Evolutionary conservation across 257 asterid species (phyloP).

Genomic region (Solanum corneliomulleri): DNA sequence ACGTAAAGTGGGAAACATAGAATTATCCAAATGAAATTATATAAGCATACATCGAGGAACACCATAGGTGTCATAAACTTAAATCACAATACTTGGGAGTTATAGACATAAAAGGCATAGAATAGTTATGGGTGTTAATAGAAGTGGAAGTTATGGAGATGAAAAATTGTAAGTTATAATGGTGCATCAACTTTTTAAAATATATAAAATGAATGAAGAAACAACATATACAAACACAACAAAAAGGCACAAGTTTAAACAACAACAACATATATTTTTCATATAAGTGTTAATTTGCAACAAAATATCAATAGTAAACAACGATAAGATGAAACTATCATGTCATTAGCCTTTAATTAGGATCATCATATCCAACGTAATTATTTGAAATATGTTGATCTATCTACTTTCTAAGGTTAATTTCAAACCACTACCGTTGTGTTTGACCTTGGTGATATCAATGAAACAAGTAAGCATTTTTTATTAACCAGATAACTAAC

Average conservation of each 20-base stretch:
- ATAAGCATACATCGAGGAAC: background rate
- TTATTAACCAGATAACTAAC: background rate
- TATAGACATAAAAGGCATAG: background rate
- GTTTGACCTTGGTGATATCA: background rate
- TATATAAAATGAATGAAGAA: background rate
- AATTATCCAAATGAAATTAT: background rate
- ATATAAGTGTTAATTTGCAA: background rate
- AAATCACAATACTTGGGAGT: background rate
- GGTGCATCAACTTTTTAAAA: background rate
- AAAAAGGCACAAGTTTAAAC: background rate
- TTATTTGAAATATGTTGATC: background rate
- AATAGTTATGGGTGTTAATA: background rate
- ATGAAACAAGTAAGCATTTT: background rate
- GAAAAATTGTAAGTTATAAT: background rate
- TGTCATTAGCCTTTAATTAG: background rate
- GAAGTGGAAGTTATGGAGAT: background rate
- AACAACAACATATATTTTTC: background rate
- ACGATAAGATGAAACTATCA: background rate
- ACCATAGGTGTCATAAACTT: background rate
- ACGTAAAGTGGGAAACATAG: background rate
- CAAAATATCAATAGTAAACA: background rate
- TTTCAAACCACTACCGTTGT: background rate
- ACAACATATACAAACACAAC: background rate
- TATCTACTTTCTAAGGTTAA: background rate
- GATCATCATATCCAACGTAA: background rate